A percentile compares a stretch with the other conserved stretches of the same genome.
phyloP scores from a whole-genome alignment of 352 stramenopile genomes.

The Globisporangium cylindrosporum region DNA sequence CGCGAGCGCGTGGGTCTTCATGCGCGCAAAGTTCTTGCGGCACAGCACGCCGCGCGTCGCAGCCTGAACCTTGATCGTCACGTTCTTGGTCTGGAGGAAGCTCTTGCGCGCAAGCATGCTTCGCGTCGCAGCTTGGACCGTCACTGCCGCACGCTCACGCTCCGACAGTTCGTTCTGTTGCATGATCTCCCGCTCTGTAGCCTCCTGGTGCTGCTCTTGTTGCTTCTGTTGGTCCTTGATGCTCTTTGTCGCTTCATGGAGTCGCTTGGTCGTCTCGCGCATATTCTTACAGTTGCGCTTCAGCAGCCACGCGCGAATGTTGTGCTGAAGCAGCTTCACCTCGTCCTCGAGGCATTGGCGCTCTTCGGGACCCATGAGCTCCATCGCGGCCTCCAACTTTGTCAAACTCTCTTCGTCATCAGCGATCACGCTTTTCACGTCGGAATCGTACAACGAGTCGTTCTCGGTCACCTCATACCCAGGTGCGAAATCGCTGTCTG shows the following conservation, averaged over 20 bases:
- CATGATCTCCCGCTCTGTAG: constrained; percentile 16
- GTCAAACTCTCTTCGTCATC: constrained; percentile 73
- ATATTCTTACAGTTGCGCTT: constrained; percentile 88
- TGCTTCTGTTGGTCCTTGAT: constrained; percentile 63
- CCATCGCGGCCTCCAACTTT: constrained; percentile 79
- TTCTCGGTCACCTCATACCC: constrained; percentile 31
- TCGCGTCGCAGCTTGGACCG: constrained; percentile 80
- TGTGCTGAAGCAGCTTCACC: constrained; percentile 82
- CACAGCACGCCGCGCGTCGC: constrained; percentile 78
- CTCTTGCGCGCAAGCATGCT: constrained; percentile 79
- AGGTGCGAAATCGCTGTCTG: constrained; percentile 22
- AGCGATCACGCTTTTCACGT: constrained; percentile 83
- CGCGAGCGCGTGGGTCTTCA: constrained; percentile 81
- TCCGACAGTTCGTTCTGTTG: constrained; percentile 39
- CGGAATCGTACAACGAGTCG: constrained; percentile 53
- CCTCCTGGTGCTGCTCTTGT: constrained; percentile 24
- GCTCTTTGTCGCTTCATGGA: constrained; percentile 70
- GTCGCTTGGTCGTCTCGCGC: constrained; percentile 79
- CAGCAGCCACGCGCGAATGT: constrained; percentile 85
- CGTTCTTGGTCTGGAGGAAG: constrained; percentile 84
- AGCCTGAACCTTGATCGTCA: constrained; percentile 84
- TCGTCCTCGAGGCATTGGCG: constrained; percentile 84
- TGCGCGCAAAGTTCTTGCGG: constrained; percentile 83
- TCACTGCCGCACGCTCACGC: constrained; percentile 73
- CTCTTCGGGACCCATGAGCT: constrained; percentile 86